Evolutionary conservation across 2,329 filamentous ascomycete genomes (phyloP).

Genomic region (Diplodia seriata): DNA sequence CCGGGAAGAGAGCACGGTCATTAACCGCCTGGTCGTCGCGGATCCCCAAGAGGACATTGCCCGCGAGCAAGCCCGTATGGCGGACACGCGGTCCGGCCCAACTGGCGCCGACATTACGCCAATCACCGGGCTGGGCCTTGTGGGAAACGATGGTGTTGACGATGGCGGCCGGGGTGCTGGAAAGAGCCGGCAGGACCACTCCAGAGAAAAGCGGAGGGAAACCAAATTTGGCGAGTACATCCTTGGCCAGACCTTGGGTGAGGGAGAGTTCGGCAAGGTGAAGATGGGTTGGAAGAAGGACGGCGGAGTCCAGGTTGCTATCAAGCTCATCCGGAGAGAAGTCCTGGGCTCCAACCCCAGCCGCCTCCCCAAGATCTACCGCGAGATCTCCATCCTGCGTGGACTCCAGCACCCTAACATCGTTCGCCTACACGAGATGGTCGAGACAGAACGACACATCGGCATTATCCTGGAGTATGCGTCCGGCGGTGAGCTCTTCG

Average conservation of each 20-base stretch:
- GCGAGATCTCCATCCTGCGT: slow-evolving; percentile 89
- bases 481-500: slow-evolving; percentile 95
- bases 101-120: slow-evolving; percentile 54
- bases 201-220: slow-evolving; percentile 67
- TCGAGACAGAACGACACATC: slow-evolving; percentile 95
- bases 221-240: slow-evolving; percentile 96
- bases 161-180: slow-evolving; percentile 54
- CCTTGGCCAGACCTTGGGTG: slow-evolving; percentile 91
- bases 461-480: slow-evolving; percentile 98
- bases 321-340: slow-evolving; percentile 96
- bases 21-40: slow-evolving; percentile 78
- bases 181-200: slow-evolving; percentile 65
- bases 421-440: slow-evolving; percentile 96
- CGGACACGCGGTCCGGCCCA: slow-evolving; percentile 61
- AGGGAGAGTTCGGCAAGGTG: slow-evolving; percentile 98
- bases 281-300: slow-evolving; percentile 98
- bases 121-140: slow-evolving; percentile 57
- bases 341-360: slow-evolving; percentile 86
- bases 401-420: slow-evolving; percentile 95
- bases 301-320: slow-evolving; percentile 89
- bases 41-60: slow-evolving; percentile 77
- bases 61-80: slow-evolving; percentile 72
- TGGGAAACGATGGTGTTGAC: slow-evolving; percentile 58
- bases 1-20: slow-evolving; percentile 78
- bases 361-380: slow-evolving; percentile 93